A percentile compares a stretch with the other conserved stretches of the same genome.
These are phyloP conservation scores for Kodamaea hsintzibuensis DNA, from an alignment of 805 yeast species.

Conservation along the genomic window DNA sequence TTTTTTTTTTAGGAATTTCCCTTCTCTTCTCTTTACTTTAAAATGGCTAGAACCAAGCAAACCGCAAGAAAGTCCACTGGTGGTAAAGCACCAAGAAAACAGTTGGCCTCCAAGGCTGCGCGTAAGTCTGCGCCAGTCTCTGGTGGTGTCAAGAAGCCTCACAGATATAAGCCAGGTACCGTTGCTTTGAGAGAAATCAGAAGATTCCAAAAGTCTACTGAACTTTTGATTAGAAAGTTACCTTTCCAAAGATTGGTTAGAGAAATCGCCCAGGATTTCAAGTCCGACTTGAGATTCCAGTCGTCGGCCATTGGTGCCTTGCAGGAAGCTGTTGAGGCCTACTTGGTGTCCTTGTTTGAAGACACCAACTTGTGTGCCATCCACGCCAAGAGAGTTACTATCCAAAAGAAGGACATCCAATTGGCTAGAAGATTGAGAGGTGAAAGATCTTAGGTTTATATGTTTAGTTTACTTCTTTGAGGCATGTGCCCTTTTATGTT, in stretches of 20 bases:
- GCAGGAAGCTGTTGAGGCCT: conserved; percentile 49
- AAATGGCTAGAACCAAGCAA: conserved; percentile 51
- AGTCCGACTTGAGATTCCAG: conserved; percentile 49
- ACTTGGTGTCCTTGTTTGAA: conserved; percentile 48
- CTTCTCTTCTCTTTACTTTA: conserved; percentile 8
- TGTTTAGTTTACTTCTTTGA: conserved; percentile 2
- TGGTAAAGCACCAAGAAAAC: conserved; percentile 52
- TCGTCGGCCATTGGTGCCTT: conserved; percentile 49
- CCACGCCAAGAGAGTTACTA: conserved; percentile 51
- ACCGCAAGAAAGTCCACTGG: conserved; percentile 51
- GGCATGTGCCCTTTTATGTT: conserved; percentile 1
- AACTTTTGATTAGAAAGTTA: conserved; percentile 47
- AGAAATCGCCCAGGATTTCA: conserved; percentile 50
- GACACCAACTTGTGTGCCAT: conserved; percentile 51
- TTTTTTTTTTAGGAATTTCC: conserved; percentile 5
- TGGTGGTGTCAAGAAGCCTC: conserved; percentile 51
- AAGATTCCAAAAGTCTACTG: conserved; percentile 50
- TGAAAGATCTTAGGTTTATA: conserved; percentile 38
- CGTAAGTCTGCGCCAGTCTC: conserved; percentile 49
- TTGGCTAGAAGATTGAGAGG: conserved; percentile 53
- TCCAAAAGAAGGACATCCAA: conserved; percentile 50
- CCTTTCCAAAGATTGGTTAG: conserved; percentile 51
- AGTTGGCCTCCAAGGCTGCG: conserved; percentile 50
- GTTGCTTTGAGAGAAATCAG: conserved; percentile 51
- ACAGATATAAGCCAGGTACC: conserved; percentile 53